Evolutionary conservation across 2,329 filamentous ascomycete species (phyloP).

Genomic region (Pyricularia sp.): DNA sequence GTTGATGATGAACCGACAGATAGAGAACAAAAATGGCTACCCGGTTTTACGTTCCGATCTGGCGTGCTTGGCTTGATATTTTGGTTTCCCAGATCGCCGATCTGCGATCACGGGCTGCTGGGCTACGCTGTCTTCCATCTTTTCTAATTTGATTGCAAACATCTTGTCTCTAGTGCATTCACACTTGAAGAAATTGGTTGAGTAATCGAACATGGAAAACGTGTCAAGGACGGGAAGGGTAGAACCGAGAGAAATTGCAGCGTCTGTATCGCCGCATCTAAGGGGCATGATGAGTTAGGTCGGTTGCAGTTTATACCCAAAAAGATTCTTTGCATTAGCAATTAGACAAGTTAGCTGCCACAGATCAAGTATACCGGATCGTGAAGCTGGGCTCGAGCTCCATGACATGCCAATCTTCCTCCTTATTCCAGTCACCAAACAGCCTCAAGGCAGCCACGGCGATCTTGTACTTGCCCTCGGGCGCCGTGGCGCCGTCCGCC

Average conservation of each 20-base stretch:
- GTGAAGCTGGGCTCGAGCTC: neutral
- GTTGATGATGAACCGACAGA: neutral
- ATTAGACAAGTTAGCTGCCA: neutral
- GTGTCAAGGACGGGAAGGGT: neutral
- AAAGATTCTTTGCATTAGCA: neutral
- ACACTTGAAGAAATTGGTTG: neutral
- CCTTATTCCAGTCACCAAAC: neutral
- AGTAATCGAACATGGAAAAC: neutral
- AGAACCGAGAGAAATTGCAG: neutral
- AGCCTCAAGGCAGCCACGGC: neutral
- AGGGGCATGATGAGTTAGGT: neutral
- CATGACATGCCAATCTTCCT: neutral
- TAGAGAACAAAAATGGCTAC: neutral
- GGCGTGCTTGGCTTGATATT: neutral
- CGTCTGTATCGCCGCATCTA: neutral
- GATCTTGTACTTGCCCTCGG: conserved; percentile 2
- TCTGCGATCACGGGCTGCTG: neutral
- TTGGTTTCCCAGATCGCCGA: neutral
- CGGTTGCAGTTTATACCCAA: neutral
- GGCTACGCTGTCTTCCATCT: neutral
- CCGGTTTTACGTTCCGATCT: neutral
- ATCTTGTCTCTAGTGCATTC: neutral
- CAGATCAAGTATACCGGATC: neutral
- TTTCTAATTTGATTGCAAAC: neutral
- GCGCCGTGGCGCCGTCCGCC: neutral